These are phyloP conservation scores for Diophrys appendiculata DNA, from an alignment of 73 alveolate genomes.

Conservation along the genomic window DNA sequence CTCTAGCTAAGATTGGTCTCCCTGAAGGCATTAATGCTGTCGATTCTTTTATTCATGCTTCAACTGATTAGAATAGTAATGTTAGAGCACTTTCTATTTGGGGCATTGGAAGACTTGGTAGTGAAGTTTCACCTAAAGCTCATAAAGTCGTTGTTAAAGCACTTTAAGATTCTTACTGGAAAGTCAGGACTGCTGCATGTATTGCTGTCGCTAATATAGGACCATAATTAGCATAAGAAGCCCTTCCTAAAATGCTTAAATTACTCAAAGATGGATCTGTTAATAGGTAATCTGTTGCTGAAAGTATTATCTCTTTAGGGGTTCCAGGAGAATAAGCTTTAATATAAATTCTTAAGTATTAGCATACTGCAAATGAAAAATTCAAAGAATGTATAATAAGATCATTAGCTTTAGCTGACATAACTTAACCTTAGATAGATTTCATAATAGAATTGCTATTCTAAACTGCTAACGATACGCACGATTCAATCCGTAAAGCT, in stretches of 20 bases:
- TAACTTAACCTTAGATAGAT: slow-evolving; percentile 81
- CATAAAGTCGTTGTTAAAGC: slow-evolving; percentile 56
- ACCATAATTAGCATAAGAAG: slow-evolving; percentile 72
- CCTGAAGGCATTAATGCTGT: slow-evolving; percentile 84
- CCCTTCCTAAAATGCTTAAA: slow-evolving; percentile 81
- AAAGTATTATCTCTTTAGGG: slow-evolving; percentile 87
- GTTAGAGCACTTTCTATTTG: slow-evolving; percentile 89
- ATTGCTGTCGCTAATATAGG: slow-evolving; percentile 86
- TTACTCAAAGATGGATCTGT: slow-evolving; percentile 84
- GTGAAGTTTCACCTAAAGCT: slow-evolving; percentile 73
- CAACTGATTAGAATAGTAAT: slow-evolving; percentile 73
- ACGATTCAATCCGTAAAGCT: slow-evolving; percentile 75
- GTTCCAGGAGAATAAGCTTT: slow-evolving; percentile 83
- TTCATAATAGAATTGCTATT: slow-evolving; percentile 83
- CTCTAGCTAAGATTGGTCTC: slow-evolving; percentile 87
- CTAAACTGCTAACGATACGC: slow-evolving; percentile 65
- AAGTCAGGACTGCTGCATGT: slow-evolving; percentile 92
- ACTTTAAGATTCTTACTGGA: slow-evolving; percentile 89
- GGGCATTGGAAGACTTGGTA: slow-evolving; percentile 90
- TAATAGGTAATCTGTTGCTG: slow-evolving; percentile 86
- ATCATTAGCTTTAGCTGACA: slow-evolving; percentile 82
- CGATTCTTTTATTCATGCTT: slow-evolving; percentile 66
- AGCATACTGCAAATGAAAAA: slow-evolving; percentile 80
- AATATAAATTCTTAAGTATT: slow-evolving; percentile 74
- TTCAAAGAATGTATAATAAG: slow-evolving; percentile 82